These are phyloP conservation scores for Amanita thiersii DNA, from an alignment of 768 basidiomycete species.

Conservation along the genomic window DNA sequence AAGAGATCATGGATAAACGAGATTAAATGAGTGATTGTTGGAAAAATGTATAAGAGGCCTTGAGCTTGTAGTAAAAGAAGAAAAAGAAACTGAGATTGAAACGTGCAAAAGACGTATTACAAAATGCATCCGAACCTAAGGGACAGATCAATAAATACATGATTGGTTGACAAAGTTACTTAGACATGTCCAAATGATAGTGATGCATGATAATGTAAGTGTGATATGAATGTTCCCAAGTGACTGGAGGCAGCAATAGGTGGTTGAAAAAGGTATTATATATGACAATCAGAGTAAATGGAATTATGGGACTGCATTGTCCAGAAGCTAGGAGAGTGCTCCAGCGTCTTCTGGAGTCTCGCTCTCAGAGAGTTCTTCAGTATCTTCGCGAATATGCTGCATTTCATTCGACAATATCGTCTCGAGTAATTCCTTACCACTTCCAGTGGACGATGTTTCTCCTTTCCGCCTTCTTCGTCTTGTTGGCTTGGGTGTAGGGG, in stretches of 20 bases:
- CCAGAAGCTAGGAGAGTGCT: too few species aligned
- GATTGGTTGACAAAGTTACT: too few species aligned
- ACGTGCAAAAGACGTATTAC: conserved; percentile 10
- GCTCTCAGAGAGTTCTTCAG: neutral
- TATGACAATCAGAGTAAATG: neutral
- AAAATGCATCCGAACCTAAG: conserved; percentile 1
- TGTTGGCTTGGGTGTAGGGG: conserved; percentile 9
- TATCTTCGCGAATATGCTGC: conserved; percentile 14
- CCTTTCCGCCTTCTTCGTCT: conserved; percentile 30
- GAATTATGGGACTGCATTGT: neutral
- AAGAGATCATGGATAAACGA: conserved; percentile 20
- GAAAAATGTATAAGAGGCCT: neutral
- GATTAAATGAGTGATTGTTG: conserved; percentile 2
- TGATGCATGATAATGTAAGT: too few species aligned
- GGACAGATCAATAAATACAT: neutral
- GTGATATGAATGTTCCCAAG: neutral
- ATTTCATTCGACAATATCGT: conserved; percentile 27
- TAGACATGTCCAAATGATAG: conserved; percentile 4
- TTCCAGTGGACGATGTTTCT: conserved; percentile 17
- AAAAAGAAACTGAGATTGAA: conserved; percentile 4
- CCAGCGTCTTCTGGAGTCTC: too few species aligned
- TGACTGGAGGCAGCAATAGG: neutral
- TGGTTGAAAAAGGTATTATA: too few species aligned
- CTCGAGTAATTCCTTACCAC: conserved; percentile 20
- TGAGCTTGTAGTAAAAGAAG: too few species aligned